These are phyloP conservation scores for Strigomonas galati DNA, from an alignment of 208 protist genomes.

Conservation along the genomic window DNA sequence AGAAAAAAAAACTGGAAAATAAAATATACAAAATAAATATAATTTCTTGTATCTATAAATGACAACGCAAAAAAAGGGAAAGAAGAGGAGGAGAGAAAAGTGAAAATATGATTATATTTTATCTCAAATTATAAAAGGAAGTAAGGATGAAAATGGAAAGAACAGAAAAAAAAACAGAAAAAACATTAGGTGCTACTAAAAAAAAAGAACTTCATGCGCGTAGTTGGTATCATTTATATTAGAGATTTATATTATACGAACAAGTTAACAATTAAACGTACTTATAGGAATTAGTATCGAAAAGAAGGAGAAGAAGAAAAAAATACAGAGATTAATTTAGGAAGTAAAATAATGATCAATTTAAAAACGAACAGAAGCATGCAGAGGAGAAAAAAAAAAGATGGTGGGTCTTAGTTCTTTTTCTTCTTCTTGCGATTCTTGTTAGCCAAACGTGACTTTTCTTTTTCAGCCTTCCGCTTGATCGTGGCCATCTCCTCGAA, in stretches of 20 bases:
- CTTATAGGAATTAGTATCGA: background rate
- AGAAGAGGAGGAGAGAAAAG: background rate
- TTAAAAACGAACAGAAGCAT: background rate
- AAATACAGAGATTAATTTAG: background rate
- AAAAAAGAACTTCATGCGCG: no score
- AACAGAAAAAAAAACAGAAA: no score
- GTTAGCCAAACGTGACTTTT: constrained; percentile 62
- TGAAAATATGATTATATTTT: no score
- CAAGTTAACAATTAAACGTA: no score
- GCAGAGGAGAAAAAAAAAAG: constrained; percentile 3
- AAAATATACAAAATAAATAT: background rate
- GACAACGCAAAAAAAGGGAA: background rate
- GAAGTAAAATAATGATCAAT: background rate
- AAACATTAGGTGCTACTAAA: no score
- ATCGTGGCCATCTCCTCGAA: constrained; percentile 85
- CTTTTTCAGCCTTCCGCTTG: constrained; percentile 77
- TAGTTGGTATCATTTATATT: no score
- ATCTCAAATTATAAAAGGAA: no score
- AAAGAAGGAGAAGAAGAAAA: constrained; percentile 11
- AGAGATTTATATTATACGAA: no score
- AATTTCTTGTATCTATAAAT: constrained; percentile 1
- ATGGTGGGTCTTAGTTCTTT: constrained; percentile 13
- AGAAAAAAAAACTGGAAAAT: constrained; percentile 10
- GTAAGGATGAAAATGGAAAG: no score
- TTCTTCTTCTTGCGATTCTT: constrained; percentile 51